Percentiles rank a stretch among this genome's conserved stretches.
phyloP scores from a whole-genome alignment of 73 alveolate genomes.

The Tetrahymena thermophila region DNA sequence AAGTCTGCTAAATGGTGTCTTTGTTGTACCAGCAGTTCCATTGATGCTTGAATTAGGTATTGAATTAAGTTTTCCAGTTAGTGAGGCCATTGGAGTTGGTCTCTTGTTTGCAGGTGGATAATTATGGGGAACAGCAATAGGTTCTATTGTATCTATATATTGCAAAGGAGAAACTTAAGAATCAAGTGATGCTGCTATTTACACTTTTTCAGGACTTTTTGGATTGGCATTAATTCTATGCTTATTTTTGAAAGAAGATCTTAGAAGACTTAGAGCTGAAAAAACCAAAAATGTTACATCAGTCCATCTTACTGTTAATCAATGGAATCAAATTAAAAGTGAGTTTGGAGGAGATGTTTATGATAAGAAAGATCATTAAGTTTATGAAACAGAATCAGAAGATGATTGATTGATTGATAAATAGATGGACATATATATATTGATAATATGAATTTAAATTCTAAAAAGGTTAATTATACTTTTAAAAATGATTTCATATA shows the following conservation, averaged over 20 bases:
- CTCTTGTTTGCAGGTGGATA: neutral
- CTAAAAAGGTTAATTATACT: no score
- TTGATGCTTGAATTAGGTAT: neutral
- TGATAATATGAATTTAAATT: no score
- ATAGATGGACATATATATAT: no score
- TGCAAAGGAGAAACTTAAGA: neutral
- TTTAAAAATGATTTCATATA: no score
- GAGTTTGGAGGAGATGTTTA: neutral
- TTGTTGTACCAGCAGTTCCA: neutral
- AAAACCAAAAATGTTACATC: neutral
- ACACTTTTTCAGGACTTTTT: neutral
- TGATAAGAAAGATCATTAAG: neutral
- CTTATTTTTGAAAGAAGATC: neutral
- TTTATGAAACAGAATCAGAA: neutral
- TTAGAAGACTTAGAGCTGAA: neutral
- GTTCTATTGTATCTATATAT: neutral
- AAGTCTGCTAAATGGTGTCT: neutral
- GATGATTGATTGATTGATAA: neutral
- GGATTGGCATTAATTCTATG: neutral
- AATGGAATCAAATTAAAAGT: neutral
- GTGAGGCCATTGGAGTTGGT: neutral
- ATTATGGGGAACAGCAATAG: neutral
- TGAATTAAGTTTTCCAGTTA: neutral
- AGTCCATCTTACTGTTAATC: neutral
- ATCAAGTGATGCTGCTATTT: neutral